Evolutionary conservation across 805 yeast species (phyloP).

Genomic region (Torulaspora delbrueckii): DNA sequence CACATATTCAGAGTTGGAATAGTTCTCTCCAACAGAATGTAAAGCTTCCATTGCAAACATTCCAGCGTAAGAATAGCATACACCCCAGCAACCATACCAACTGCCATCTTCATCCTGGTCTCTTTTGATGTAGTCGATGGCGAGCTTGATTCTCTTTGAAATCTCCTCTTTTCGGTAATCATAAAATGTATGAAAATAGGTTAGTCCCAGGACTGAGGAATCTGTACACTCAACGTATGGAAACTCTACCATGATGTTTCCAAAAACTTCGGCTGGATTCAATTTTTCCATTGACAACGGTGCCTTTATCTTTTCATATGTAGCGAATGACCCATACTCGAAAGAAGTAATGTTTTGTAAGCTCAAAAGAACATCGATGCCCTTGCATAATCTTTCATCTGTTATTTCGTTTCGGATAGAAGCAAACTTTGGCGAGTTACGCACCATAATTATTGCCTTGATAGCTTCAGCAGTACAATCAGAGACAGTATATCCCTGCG

Average conservation of each 20-base stretch:
- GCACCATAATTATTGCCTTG: conserved; percentile 90
- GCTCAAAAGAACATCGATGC: conserved; percentile 68
- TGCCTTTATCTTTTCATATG: conserved; percentile 84
- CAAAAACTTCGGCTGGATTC: conserved; percentile 97
- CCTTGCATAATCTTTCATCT: conserved; percentile 52
- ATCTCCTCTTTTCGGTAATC: conserved; percentile 66
- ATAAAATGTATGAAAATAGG: conserved; percentile 64
- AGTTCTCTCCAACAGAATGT: conserved; percentile 58
- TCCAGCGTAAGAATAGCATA: conserved; percentile 90
- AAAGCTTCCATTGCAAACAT: conserved; percentile 98
- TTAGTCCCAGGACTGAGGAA: conserved; percentile 84
- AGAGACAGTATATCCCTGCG: conserved; percentile 93
- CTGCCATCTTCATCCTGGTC: conserved; percentile 80
- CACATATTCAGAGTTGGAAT: conserved; percentile 58
- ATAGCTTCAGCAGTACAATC: conserved; percentile 96
- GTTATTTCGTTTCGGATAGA: conserved; percentile 50
- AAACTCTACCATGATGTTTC: conserved; percentile 96
- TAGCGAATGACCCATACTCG: conserved; percentile 87
- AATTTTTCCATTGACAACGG: conserved; percentile 68
- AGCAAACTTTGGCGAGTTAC: conserved; percentile 51
- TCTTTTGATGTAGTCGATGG: conserved; percentile 62
- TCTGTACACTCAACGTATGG: conserved; percentile 99
- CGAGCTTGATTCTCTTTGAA: conserved; percentile 62
- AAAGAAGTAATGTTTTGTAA: conserved; percentile 76
- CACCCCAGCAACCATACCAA: conserved; percentile 99